phyloP scores from a whole-genome alignment of 352 stramenopile genomes.

The Globisporangium mamillatum region DNA sequence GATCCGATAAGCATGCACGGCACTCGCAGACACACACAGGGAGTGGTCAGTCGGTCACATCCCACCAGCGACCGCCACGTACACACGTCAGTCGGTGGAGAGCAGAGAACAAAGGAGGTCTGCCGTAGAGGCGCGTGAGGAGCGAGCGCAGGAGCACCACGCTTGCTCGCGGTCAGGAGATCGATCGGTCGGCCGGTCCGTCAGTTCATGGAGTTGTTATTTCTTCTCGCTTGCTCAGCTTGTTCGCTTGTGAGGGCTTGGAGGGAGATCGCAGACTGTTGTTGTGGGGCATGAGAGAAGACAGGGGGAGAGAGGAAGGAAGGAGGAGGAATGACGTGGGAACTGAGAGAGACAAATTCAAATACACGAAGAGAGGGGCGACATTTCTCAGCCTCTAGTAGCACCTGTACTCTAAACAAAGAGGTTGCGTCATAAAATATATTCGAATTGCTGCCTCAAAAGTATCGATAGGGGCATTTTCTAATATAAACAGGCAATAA shows the following conservation, averaged over 20 bases:
- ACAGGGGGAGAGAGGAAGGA: neutral
- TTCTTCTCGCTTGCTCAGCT: neutral
- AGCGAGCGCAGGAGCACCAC: neutral
- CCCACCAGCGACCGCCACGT: too few relatives aligned
- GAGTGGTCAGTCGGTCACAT: neutral
- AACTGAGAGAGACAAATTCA: too few relatives aligned
- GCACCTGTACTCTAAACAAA: neutral
- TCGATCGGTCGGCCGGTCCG: neutral
- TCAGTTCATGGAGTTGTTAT: neutral
- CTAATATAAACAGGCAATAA: neutral
- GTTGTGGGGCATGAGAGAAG: neutral
- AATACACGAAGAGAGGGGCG: neutral
- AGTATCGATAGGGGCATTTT: neutral
- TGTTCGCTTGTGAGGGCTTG: neutral
- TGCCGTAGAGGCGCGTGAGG: neutral
- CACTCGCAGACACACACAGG: neutral
- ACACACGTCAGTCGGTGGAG: neutral
- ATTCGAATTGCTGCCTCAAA: too few relatives aligned
- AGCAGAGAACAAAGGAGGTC: neutral
- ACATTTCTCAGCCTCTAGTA: neutral
- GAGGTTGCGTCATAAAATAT: neutral
- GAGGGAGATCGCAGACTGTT: neutral
- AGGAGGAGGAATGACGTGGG: neutral
- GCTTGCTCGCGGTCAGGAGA: neutral
- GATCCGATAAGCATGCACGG: neutral